Percentiles rank a stretch among this genome's conserved stretches.
phyloP scores from a whole-genome alignment of 2,329 filamentous ascomycete genomes.

The Fusarium mexicanum region DNA sequence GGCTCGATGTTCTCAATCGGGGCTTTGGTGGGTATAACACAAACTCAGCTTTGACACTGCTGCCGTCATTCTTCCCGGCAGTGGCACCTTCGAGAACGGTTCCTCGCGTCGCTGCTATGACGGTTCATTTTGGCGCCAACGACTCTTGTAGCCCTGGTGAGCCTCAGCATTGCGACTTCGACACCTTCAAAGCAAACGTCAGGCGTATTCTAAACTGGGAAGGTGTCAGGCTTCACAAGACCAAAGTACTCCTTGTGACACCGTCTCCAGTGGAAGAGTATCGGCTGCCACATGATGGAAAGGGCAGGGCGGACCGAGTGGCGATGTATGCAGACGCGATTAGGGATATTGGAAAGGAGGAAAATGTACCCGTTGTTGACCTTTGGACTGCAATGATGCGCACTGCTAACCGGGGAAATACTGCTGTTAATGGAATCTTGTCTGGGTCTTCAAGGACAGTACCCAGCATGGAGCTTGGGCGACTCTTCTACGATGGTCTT shows the following conservation, averaged over 20 bases:
- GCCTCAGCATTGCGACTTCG: not conserved
- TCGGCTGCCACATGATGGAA: not conserved
- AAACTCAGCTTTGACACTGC: not conserved
- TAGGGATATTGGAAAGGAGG: not conserved
- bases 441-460: not conserved
- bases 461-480: not conserved
- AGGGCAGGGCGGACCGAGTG: not conserved
- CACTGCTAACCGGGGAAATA: not conserved
- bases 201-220: not conserved
- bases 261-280: constrained; percentile 1
- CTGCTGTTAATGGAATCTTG: not conserved
- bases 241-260: not conserved
- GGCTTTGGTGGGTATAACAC: not conserved
- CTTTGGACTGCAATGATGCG: constrained; percentile 1
- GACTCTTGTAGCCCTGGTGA: not conserved
- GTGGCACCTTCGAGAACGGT: not conserved
- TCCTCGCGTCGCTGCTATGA: not conserved
- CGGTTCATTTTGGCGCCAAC: not conserved
- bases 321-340: not conserved
- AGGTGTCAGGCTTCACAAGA: not conserved
- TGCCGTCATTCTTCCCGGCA: not conserved
- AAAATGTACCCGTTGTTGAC: not conserved
- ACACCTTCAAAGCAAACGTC: not conserved
- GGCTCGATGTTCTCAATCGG: not conserved
- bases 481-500: not conserved